Evolutionary conservation across 805 yeast genomes (phyloP), one percentile per base, ranked within the genome.

Genomic region (Candida ulmi): DNA sequence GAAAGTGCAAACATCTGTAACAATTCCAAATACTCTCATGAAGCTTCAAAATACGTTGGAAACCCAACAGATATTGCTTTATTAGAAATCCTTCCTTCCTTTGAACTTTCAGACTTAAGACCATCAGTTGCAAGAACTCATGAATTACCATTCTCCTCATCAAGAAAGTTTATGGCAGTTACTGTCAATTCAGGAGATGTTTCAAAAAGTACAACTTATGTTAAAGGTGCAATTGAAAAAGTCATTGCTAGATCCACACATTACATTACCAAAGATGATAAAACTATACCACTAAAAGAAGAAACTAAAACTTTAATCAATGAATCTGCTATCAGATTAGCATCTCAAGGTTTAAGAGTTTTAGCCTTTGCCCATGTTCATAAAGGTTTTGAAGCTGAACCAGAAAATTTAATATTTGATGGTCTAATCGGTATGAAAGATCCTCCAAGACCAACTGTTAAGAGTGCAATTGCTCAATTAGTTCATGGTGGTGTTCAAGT

Each of bases 341-440:
- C 98, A 2, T 62, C 69, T 25, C 86, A 84, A 39, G 99, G 99
- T 15, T 71, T 91, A 53, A 77, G 99, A 55, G 86, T 88, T 21
- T 68, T 90, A 39, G 93, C 86, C 0, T 76, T 90, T 63, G 96
- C 93, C 5, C 76, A 72, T 45, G 67, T 71, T 39, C 52, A 49
- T 45, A 68, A 57, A 42, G 55, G 62, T 15, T 63, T 64, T 43
- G 65, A 60, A 5, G 59, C 52, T 11, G 71, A 66, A 43, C 83
- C 90, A 12, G 51, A 69, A 0, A 81, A 76, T 21, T 69, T 93
- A 49, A 69, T 76, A 2, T 91, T 91, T 55, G 74, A 85, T 48
- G 99, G 99, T 11, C 64, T 93, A 33, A 71, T 88, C 47, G 98
- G 96, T 40, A 88, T 93, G 95, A 88, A 87, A 53, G 99, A 93